These are phyloP conservation scores for Hericium coralloides DNA, from an alignment of 768 basidiomycete species.

Conservation along the genomic window DNA sequence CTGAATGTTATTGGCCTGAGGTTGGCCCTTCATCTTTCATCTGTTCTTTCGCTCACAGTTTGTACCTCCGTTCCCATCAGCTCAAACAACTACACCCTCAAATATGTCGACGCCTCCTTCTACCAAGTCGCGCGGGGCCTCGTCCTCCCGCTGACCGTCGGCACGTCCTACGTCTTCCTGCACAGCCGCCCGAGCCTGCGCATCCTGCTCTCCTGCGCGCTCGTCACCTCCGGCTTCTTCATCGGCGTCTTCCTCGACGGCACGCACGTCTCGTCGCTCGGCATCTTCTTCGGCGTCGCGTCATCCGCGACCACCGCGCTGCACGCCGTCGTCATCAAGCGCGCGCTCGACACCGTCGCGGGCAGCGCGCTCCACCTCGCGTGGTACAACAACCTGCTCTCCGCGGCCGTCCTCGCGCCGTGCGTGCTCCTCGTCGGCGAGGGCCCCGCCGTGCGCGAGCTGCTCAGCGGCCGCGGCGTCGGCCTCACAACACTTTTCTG, in stretches of 20 bases:
- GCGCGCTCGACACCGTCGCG: constrained; percentile 67
- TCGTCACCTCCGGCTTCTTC: constrained; percentile 93
- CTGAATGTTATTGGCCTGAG: constrained; percentile 81
- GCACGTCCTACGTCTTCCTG: constrained; percentile 75
- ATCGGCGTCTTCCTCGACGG: constrained; percentile 78
- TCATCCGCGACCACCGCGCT: constrained; percentile 82
- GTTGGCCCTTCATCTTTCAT: constrained; percentile 29
- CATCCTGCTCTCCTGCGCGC: constrained; percentile 63
- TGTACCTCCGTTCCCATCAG: constrained; percentile 25
- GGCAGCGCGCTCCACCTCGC: constrained; percentile 80
- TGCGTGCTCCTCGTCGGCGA: constrained; percentile 73
- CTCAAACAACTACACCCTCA: constrained; percentile 84
- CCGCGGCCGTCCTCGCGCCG: constrained; percentile 64
- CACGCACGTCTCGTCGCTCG: constrained; percentile 46
- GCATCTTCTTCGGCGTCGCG: constrained; percentile 73
- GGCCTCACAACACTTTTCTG: constrained; percentile 59
- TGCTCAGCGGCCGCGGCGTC: constrained; percentile 41
- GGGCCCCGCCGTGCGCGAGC: constrained; percentile 46
- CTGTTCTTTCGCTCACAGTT: neutral
- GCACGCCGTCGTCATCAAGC: constrained; percentile 94
- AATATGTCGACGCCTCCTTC: constrained; percentile 92
- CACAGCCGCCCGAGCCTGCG: constrained; percentile 65
- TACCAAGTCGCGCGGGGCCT: constrained; percentile 94
- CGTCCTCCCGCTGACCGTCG: constrained; percentile 88
- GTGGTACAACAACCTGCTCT: constrained; percentile 88